Evolutionary conservation across 139 green algal species (phyloP).

Genomic region (Picochlorum sp.): DNA sequence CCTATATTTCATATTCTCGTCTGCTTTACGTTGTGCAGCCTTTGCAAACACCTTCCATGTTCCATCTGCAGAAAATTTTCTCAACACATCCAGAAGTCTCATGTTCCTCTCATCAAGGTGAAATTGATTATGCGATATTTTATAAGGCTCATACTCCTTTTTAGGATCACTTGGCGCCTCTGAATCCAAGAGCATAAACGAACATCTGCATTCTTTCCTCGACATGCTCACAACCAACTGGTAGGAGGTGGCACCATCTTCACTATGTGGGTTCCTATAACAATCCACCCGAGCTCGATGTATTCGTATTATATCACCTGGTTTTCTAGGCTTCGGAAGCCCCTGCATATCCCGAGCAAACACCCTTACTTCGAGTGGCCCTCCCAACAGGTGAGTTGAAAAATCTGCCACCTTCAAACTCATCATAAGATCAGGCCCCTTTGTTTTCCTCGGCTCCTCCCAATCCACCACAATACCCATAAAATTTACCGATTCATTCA

Average conservation of each 20-base stretch:
- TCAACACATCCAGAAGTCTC: conserved; percentile 17
- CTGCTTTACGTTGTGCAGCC: neutral
- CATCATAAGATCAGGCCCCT: conserved; percentile 28
- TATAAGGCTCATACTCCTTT: conserved; percentile 15
- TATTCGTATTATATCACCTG: conserved; percentile 39
- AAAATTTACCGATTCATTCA: neutral
- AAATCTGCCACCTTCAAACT: conserved; percentile 34
- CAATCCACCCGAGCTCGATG: conserved; percentile 23
- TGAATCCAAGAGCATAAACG: neutral
- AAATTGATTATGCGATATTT: conserved; percentile 17
- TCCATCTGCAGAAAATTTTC: conserved; percentile 2
- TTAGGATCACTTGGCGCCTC: neutral
- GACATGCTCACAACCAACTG: conserved; percentile 1
- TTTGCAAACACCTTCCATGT: neutral
- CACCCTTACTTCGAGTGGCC: conserved; percentile 24
- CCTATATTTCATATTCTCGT: conserved; percentile 18
- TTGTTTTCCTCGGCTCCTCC: conserved; percentile 21
- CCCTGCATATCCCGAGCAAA: conserved; percentile 17
- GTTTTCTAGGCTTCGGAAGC: conserved; percentile 12
- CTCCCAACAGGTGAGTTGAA: neutral
- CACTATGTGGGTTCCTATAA: conserved; percentile 17
- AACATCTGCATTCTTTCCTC: neutral
- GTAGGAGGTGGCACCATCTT: neutral
- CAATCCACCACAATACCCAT: conserved; percentile 17
- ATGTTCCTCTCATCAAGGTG: conserved; percentile 12